Conservation (phyloP, 177 flowering plant species). For the Vitis hybrid region DNA sequence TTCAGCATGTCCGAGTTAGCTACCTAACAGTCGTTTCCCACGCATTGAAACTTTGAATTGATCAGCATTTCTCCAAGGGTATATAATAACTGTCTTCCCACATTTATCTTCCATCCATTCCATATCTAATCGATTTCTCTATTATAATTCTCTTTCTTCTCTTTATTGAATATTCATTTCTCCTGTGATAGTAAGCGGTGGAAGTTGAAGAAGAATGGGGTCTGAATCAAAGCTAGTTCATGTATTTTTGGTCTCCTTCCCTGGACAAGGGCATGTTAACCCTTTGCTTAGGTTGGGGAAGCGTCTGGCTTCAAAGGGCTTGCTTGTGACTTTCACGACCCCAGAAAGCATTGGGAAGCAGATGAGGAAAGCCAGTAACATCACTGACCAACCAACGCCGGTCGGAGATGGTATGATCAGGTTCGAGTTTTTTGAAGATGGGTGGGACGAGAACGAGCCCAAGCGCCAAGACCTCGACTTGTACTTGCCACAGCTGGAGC, state of each 20-base stretch:
- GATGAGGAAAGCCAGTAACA: conserved; percentile 35
- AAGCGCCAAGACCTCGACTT: conserved; percentile 30
- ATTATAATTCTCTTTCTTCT: no score
- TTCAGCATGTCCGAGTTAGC: no score
- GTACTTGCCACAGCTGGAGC: conserved; percentile 42
- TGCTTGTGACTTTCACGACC: conserved; percentile 57
- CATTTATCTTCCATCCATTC: no score
- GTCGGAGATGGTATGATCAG: conserved; percentile 54
- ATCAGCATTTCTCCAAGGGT: no score
- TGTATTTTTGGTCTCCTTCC: conserved; percentile 55
- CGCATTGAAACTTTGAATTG: no score
- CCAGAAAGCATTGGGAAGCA: conserved; percentile 29
- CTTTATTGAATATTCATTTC: no score
- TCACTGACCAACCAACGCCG: conserved; percentile 32
- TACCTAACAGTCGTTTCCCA: no score
- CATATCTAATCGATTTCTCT: no score
- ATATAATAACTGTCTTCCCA: no score
- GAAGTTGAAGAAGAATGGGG: conserved; percentile 9
- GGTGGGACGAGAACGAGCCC: conserved; percentile 34
- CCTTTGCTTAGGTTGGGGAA: conserved; percentile 64
- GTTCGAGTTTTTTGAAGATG: conserved; percentile 71
- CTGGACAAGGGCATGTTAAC: conserved; percentile 70
- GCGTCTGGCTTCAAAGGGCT: conserved; percentile 57
- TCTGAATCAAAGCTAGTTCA: conserved; percentile 32
- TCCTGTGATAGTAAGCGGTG: no score